Evolutionary conservation across 1,139 yeast genomes (phyloP), one percentile per base, ranked within the genome.

Genomic region (Pichia sp.): DNA sequence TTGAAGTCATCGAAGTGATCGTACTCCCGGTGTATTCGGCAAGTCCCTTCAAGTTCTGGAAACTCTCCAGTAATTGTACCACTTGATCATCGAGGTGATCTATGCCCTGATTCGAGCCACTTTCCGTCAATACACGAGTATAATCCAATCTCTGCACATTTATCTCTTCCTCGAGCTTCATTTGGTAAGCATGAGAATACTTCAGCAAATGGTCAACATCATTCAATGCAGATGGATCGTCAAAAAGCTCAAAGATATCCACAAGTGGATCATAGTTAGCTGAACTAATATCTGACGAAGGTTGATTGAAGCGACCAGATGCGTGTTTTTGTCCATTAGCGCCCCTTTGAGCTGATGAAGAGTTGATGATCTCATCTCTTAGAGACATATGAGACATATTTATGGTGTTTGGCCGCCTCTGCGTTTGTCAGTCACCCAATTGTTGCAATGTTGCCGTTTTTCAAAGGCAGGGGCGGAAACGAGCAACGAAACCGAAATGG

Each of bases 1-100:
- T 82, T 6, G 74, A 66, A 0, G 96, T 88, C 72, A 86, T 81
- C 11, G 58, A 59, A 9, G 77, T 66, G 37, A 88, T 86, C 3
- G 78, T 69, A 6, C 59, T 50, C 41, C 83, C 88, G 0, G 94
- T 81, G 7, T 64, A 54, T 2, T 58, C 52, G 0, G 87, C 75
- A 29, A 77, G 59, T 3, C 51, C 47, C 35, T 67, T 63, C 15
- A 84, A 72, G 15, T 67, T 64, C 7, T 60, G 58, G 35, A 69
- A 60, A 30, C 63, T 61, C 3, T 49, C 47, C 15, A 63, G 49
- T 25, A 70, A 51, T n/a, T 52, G 52, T 9, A 55, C 52, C 24
- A 75, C 60, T 41, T 68, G 66, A 3, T 45, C 34, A 20, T 66
- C 62, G 14, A 72, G 48, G 12, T 47, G 44, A 9, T 49, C 55